These are phyloP conservation scores for Entamoeba invadens DNA, from an alignment of 208 protist genomes.

Conservation along the genomic window DNA sequence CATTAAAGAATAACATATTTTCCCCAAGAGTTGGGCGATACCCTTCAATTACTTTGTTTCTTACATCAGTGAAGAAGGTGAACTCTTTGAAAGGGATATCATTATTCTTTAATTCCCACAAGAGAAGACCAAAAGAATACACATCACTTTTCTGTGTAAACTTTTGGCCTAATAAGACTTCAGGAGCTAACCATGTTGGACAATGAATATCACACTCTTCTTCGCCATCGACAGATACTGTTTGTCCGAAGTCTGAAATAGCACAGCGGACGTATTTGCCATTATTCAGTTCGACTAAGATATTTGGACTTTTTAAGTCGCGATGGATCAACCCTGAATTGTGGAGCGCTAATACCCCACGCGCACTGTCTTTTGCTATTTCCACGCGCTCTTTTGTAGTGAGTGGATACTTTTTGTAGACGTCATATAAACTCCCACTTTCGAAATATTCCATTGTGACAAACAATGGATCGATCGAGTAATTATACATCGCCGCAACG, in stretches of 20 bases:
- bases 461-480: not conserved
- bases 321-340: not conserved
- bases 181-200: conserved; percentile 35
- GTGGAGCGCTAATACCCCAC: not conserved
- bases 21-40: not conserved
- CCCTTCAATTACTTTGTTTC: not conserved
- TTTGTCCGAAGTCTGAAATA: conserved; percentile 10
- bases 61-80: not conserved
- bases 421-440: not conserved
- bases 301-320: conserved; percentile 11
- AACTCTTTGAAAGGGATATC: conserved; percentile 16
- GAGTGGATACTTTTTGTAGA: not conserved
- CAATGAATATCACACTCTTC: not conserved
- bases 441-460: not conserved
- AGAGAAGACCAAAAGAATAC: conserved; percentile 41
- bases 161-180: conserved; percentile 25
- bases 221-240: not conserved
- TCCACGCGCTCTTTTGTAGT: not conserved
- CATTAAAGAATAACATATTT: not conserved
- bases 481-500: not conserved
- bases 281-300: conserved; percentile 8
- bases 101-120: conserved; percentile 38
- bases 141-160: conserved; percentile 44
- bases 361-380: not conserved
- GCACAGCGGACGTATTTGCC: not conserved